Evolutionary conservation across 805 yeast genomes (phyloP), one percentile per base, ranked within the genome.

Genomic region (Saccharomyces eubayanus): DNA sequence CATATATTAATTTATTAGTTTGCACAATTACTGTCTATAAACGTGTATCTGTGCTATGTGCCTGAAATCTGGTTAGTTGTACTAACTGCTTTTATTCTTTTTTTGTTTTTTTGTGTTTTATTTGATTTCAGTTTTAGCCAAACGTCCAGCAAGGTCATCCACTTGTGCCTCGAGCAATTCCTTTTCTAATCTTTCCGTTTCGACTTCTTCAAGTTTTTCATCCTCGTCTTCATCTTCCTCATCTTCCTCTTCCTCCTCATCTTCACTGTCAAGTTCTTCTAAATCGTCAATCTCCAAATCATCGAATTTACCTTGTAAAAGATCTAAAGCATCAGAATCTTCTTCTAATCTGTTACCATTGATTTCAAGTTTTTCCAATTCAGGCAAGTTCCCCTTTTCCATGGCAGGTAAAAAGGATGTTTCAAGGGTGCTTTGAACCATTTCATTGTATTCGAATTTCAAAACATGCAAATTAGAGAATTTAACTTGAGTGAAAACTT

Each of bases 341-440:
- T 94, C 98, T 50, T 88, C 88, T 63, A 94, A 86, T 67, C 88
- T 77, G 73, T 94, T 94, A 67, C 99, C 99, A 66, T 94, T 92
- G 59, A 94, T 78, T 75, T 94, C 98, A 59, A 94, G 76, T 9
- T 65, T 51, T 65, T 80, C 74, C 67, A 94, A 76, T 21, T 75
- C 74, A 46, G 86, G 85, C 62, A 92, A 73, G 49, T 79, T 78
- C 20, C 71, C 63, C 20, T 74, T 69, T 50, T 89, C 72, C 20
- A 83, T 83, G 6, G 75, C 73, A 40, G 76, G 77, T 53, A 94
- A 40, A 9, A 70, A 58, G 11, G 51, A 72, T n/a, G 76, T 61
- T 50, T 77, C 78, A 61, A 94, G 76, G 2, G 92, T 79, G 30
- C 77, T 77, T 45, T 78, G 77, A 57, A 84, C 87, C 62, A 92